Base-by-base conservation (phyloP, 1,284 basidiomycete species). In the Cryptococcus sp. region DNA sequence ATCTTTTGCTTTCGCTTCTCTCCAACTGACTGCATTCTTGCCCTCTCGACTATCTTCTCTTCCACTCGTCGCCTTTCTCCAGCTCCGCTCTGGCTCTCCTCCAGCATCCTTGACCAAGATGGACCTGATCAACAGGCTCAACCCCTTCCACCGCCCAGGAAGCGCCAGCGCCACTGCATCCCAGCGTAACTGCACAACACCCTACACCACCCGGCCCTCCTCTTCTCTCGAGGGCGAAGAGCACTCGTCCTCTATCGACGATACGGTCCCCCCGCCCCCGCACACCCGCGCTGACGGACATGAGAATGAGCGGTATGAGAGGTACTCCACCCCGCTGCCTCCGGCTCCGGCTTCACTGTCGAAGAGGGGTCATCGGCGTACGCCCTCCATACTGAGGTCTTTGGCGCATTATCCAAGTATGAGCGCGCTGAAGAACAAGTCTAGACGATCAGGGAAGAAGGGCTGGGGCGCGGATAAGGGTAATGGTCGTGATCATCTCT, bases 351-450 rank as follows among this genome's bases (percentile, higher is more conserved):
- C 45, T 39, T 20, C 25, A 27, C 52, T 38, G 4, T 25, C 27
- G 13, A 51, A 44, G 6, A 27, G 25, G 16, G 47, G 58, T 20
- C 60, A 61, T 48, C 23, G 41, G 39, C 52, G 61, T 17, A 69
- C 69, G 13, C 68, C 69, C 15, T 68, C 69, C 5, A 62, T 74
- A 45, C 58, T 74, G 1, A 57, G 70, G 6, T 57, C 67, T 3
- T 54, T 74, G 17, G 69, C 72, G 1, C 70, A 73, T 49, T 67
- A 73, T 58, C 66, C 72, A 3, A 68, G 65, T 27, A 49, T 74
- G 19, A 67, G 67, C 2, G 72, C 70, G 0, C 57, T 74, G 13
- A 66, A 61, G 47, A 51, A 45, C 2, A 66, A 64, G 27, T 64
- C 64, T 15, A 66, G 53, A 25, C 25, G 25, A 42, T 42, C 57